phyloP scores from a whole-genome alignment of 345 rosid genomes.

The Rhodamnia argentea region DNA sequence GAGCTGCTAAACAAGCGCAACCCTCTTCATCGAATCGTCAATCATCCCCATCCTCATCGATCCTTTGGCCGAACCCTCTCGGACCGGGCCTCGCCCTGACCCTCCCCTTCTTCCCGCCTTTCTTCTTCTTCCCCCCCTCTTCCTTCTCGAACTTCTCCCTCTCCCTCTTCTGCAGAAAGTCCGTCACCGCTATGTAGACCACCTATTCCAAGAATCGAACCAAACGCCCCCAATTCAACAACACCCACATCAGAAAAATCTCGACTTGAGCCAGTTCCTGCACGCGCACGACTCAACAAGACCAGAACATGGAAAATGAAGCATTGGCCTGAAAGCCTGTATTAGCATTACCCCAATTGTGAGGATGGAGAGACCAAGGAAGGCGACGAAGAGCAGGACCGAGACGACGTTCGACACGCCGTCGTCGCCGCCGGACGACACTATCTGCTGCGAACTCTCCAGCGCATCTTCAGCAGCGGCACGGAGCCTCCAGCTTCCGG shows the following conservation, averaged over 20 bases:
- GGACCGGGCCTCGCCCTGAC: slow-evolving; percentile 40
- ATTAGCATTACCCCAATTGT: slow-evolving; percentile 57
- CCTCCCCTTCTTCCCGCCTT: slow-evolving; percentile 36
- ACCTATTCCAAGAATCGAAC: slow-evolving; percentile 26
- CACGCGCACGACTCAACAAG: background rate
- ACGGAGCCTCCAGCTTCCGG: slow-evolving; percentile 24
- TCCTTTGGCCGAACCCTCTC: slow-evolving; percentile 11
- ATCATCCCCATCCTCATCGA: background rate
- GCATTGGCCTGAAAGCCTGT: background rate
- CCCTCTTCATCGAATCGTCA: background rate
- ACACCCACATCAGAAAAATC: slow-evolving; percentile 11
- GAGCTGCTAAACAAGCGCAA: too few species aligned
- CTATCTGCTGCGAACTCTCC: slow-evolving; percentile 26
- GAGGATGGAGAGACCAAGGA: slow-evolving; percentile 50
- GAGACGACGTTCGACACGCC: slow-evolving; percentile 31
- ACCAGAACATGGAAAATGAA: background rate
- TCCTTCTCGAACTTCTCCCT: slow-evolving; percentile 66
- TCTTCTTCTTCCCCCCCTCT: slow-evolving; percentile 55
- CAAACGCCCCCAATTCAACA: background rate
- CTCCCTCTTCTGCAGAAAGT: slow-evolving; percentile 65
- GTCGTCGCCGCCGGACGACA: slow-evolving; percentile 29
- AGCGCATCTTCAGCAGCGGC: slow-evolving; percentile 38
- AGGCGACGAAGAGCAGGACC: slow-evolving; percentile 52
- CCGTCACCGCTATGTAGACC: slow-evolving; percentile 63
- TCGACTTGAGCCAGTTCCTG: background rate